These are phyloP conservation scores for Phellinidium pouzarii DNA, from an alignment of 1,284 basidiomycete genomes.

Conservation along the genomic window DNA sequence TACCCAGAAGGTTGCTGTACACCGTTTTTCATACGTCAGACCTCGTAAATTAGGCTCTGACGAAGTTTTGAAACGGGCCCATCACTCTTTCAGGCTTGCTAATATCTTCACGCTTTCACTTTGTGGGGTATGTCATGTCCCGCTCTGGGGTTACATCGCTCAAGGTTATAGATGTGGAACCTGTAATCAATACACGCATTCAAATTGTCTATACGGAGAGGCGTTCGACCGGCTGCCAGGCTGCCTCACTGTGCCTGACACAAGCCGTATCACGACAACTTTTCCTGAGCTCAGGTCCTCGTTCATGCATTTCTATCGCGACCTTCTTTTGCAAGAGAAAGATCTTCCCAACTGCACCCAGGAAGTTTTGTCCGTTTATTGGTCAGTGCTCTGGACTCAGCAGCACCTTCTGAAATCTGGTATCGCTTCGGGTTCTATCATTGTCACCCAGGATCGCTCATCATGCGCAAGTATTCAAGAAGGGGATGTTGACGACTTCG, in stretches of 20 bases:
- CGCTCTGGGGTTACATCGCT: constrained; percentile 62
- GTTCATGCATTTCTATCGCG: constrained; percentile 45
- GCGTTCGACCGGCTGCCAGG: constrained; percentile 25
- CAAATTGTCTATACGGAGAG: constrained; percentile 37
- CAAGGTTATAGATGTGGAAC: constrained; percentile 60
- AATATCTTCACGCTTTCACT: constrained; percentile 68
- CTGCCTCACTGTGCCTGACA: constrained; percentile 38
- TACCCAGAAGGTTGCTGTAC: constrained; percentile 50
- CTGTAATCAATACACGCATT: constrained; percentile 61
- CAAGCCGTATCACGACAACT: constrained; percentile 45
- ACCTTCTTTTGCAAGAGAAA: constrained; percentile 36
- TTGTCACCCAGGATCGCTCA: constrained; percentile 35
- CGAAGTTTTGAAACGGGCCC: constrained; percentile 26
- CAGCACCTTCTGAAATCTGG: constrained; percentile 61
- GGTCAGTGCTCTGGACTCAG: constrained; percentile 56
- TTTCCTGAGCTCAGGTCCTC: constrained; percentile 44
- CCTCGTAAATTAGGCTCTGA: constrained; percentile 27
- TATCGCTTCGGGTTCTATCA: constrained; percentile 53
- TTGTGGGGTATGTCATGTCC: constrained; percentile 58
- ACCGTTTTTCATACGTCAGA: constrained; percentile 51
- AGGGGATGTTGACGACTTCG: constrained; percentile 42
- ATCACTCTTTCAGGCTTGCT: constrained; percentile 47
- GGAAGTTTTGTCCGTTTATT: constrained; percentile 63
- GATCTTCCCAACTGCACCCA: constrained; percentile 43
- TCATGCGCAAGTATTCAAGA: constrained; percentile 27